Evolutionary conservation across 73 alveolate species (phyloP).

Genomic region (Symbiodinium pilosum): DNA sequence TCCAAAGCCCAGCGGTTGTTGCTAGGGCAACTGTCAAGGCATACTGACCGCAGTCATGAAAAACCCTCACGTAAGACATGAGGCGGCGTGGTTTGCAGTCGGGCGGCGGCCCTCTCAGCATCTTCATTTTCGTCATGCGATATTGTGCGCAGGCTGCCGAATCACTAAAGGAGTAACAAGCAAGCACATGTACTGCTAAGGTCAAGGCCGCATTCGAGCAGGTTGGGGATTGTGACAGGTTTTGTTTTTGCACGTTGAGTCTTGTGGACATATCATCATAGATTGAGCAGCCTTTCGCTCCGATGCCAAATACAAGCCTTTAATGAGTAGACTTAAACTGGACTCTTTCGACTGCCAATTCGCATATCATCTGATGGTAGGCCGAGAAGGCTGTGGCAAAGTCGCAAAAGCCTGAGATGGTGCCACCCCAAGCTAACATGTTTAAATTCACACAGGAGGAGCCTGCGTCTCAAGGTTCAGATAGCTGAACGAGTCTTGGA

Average conservation of each 20-base stretch:
- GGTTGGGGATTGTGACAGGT: not conserved
- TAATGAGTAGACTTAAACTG: too few species aligned
- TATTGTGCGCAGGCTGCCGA: too few species aligned
- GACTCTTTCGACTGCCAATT: too few species aligned
- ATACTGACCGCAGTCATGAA: too few species aligned
- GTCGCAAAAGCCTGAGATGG: conserved; percentile 45
- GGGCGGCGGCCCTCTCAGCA: conserved; percentile 19
- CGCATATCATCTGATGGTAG: not conserved
- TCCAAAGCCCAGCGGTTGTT: too few species aligned
- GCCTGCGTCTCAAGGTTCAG: not conserved
- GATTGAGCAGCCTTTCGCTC: too few species aligned
- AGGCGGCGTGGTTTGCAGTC: conserved; percentile 94
- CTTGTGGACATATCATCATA: not conserved
- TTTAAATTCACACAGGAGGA: not conserved
- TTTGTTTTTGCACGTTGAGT: too few species aligned
- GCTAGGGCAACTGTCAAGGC: too few species aligned
- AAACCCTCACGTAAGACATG: not conserved
- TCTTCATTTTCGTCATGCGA: too few species aligned
- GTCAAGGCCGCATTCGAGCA: conserved; percentile 88
- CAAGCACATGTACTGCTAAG: too few species aligned
- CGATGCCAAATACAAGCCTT: too few species aligned
- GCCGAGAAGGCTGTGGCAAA: conserved; percentile 39
- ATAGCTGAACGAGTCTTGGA: conserved; percentile 62
- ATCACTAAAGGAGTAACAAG: not conserved
- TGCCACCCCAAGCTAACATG: not conserved